Conservation (phyloP, 345 rosid species). For the Trapa bicornis region DNA sequence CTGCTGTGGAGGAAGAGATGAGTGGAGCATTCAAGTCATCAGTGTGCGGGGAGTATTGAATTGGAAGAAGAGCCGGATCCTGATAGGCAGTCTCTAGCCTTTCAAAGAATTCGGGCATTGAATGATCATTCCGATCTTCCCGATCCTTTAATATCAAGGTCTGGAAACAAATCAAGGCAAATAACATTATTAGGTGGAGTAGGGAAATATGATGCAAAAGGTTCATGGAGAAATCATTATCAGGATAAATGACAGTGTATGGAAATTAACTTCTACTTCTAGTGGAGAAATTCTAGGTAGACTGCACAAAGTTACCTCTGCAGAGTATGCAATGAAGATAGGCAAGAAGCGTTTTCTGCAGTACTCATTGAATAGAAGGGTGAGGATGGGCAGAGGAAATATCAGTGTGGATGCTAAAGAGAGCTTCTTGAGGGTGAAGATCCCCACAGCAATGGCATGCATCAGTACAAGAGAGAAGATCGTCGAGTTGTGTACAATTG, state of each 20-base stretch:
- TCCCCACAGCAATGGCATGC: conserved; percentile 83
- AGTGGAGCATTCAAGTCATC: conserved; percentile 60
- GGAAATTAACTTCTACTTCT: no score
- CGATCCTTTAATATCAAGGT: conserved; percentile 65
- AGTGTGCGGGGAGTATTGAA: conserved; percentile 30
- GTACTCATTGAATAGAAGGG: conserved; percentile 89
- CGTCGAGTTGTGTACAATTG: conserved; percentile 78
- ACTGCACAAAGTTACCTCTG: conserved; percentile 44
- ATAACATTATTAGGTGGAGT: not conserved
- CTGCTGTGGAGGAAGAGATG: conserved; percentile 38
- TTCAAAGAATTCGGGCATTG: conserved; percentile 48
- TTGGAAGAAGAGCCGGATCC: conserved; percentile 70
- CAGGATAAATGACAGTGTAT: no score
- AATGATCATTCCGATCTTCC: conserved; percentile 41
- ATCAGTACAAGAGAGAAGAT: conserved; percentile 81
- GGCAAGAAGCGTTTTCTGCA: conserved; percentile 95
- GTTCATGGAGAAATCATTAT: no score
- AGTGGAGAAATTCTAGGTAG: not conserved
- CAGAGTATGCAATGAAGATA: conserved; percentile 56
- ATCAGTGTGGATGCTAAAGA: conserved; percentile 53
- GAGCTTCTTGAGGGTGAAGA: conserved; percentile 70
- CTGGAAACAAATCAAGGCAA: conserved; percentile 18
- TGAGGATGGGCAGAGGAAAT: conserved; percentile 65
- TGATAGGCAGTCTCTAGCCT: conserved; percentile 49
- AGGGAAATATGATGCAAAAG: not conserved